Percentiles rank a stretch among this genome's conserved stretches.
Evolutionary conservation across 768 basidiomycete species (phyloP).

Genomic region (Rubroboletus satanas): DNA sequence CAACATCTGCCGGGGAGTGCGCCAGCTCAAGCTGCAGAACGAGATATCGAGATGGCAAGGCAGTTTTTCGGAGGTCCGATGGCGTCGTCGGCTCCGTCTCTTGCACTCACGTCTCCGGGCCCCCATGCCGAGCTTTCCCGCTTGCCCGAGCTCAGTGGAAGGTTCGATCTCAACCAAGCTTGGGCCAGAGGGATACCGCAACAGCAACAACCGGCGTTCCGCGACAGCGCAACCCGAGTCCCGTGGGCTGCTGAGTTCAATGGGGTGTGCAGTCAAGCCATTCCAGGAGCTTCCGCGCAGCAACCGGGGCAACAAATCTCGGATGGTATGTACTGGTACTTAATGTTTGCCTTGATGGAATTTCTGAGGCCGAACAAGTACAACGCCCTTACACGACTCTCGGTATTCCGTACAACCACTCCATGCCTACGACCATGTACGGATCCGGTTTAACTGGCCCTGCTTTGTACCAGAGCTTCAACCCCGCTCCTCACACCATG

Average conservation of each 20-base stretch:
- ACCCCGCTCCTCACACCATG: slow-evolving; percentile 20
- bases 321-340: slow-evolving; percentile 15
- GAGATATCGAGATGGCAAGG: slow-evolving; percentile 69
- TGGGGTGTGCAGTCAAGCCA: slow-evolving; percentile 23
- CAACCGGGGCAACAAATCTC: slow-evolving; percentile 26
- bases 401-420: slow-evolving; percentile 33
- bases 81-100: slow-evolving; percentile 32
- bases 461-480: slow-evolving; percentile 33
- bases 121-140: slow-evolving; percentile 32
- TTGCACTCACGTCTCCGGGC: slow-evolving; percentile 31
- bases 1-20: slow-evolving; percentile 70
- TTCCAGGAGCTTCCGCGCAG: slow-evolving; percentile 31
- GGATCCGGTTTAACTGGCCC: slow-evolving; percentile 33
- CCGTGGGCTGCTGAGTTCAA: slow-evolving; percentile 61
- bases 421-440: slow-evolving; percentile 33
- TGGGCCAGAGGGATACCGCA: slow-evolving; percentile 54
- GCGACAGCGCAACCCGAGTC: slow-evolving; percentile 31
- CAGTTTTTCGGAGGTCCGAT: slow-evolving; percentile 67
- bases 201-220: slow-evolving; percentile 37
- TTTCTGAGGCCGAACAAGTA: slow-evolving; percentile 15
- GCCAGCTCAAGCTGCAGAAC: slow-evolving; percentile 47
- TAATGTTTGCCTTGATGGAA: not conserved
- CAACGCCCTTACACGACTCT: slow-evolving; percentile 40
- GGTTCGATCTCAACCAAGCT: slow-evolving; percentile 42
- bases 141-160: slow-evolving; percentile 21